Percentiles rank a stretch among this genome's conserved stretches.
Conservation (phyloP, 805 yeast species). For the Blastobotrys peoriensis region DNA sequence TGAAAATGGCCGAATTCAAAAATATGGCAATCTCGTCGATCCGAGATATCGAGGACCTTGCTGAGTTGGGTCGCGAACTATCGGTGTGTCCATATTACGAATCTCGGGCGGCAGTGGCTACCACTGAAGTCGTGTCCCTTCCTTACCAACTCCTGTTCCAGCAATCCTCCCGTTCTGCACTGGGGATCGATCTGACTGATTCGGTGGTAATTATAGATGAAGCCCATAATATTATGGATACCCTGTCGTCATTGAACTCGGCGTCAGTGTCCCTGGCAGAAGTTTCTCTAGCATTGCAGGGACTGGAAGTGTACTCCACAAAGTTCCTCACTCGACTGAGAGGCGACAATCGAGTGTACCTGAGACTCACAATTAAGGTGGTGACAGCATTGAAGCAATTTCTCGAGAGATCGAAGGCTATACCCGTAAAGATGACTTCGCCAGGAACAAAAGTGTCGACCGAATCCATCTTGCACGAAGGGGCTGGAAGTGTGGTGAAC, state of each 20-base stretch:
- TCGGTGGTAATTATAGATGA: conserved; percentile 81
- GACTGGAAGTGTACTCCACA: conserved; percentile 48
- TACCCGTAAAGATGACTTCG: conserved; percentile 25
- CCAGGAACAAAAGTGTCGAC: conserved; percentile 53
- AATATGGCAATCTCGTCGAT: conserved; percentile 52
- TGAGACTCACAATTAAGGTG: conserved; percentile 57
- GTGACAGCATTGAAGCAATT: conserved; percentile 47
- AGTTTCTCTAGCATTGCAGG: conserved; percentile 38
- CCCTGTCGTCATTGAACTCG: conserved; percentile 65
- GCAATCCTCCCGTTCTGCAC: conserved; percentile 48
- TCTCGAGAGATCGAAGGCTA: conserved; percentile 28
- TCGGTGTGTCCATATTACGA: conserved; percentile 81
- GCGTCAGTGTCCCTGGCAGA: conserved; percentile 48
- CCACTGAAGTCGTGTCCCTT: conserved; percentile 70
- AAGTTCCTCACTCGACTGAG: conserved; percentile 63
- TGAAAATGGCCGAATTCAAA: conserved; percentile 38
- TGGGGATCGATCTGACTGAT: conserved; percentile 53
- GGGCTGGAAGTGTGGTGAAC: conserved; percentile 67
- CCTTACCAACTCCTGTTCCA: conserved; percentile 80
- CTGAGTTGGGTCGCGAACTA: conserved; percentile 47
- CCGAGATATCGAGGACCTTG: conserved; percentile 77
- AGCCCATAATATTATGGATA: conserved; percentile 83
- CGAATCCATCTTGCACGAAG: conserved; percentile 48
- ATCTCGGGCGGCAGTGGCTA: conserved; percentile 46
- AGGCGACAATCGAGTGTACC: conserved; percentile 62